phyloP scores from a whole-genome alignment of 768 basidiomycete species.

The Boletus fagicola region DNA sequence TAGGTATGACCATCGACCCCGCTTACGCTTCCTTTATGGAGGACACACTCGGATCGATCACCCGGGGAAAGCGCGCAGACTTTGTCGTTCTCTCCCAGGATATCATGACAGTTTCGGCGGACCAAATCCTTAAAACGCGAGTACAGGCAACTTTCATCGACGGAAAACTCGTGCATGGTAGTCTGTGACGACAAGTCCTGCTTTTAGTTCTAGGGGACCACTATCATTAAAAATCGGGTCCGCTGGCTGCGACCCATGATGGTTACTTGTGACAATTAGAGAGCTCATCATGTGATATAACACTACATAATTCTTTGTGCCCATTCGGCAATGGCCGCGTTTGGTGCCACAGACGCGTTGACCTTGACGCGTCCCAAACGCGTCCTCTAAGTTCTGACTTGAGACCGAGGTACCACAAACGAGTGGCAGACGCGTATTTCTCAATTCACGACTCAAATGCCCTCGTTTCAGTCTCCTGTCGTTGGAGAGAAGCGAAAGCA shows the following conservation, averaged over 20 bases:
- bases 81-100: slow-evolving; percentile 81
- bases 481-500: slow-evolving; percentile 33
- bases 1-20: slow-evolving; percentile 84
- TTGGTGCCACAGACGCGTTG: slow-evolving; percentile 25
- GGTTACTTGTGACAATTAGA: not conserved
- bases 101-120: slow-evolving; percentile 63
- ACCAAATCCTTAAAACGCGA: slow-evolving; percentile 62
- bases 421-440: not conserved
- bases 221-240: not conserved
- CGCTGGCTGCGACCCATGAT: not conserved
- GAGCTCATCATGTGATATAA: not conserved
- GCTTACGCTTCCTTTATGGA: slow-evolving; percentile 88
- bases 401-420: not conserved
- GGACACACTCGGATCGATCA: slow-evolving; percentile 68
- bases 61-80: slow-evolving; percentile 78
- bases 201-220: not conserved
- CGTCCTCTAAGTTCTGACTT: slow-evolving; percentile 1
- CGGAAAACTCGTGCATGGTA: slow-evolving; percentile 52
- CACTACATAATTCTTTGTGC: not conserved
- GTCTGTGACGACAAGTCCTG: slow-evolving; percentile 23
- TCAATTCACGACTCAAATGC: slow-evolving; percentile 15
- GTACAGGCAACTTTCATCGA: slow-evolving; percentile 80
- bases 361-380: slow-evolving; percentile 5
- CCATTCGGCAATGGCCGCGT: slow-evolving; percentile 13
- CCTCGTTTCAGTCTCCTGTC: slow-evolving; percentile 15